phyloP scores from a whole-genome alignment of 148 eudicot species.

The Cornus florida region DNA sequence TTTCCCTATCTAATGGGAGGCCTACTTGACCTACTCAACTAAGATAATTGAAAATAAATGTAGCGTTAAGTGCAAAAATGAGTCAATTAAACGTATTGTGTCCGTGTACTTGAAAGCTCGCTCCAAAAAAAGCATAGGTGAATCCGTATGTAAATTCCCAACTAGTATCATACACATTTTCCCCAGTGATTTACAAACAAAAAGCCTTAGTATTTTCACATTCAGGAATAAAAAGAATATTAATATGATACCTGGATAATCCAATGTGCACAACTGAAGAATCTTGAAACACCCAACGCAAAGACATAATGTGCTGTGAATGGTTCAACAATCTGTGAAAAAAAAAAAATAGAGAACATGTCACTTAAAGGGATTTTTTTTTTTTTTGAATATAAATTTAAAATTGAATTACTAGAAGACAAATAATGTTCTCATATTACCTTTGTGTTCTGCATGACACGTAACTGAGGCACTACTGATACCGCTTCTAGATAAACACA shows the following conservation, averaged over 20 bases:
- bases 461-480: neutral
- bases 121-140: neutral
- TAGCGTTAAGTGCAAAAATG: too few relatives aligned
- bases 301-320: constrained; percentile 57
- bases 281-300: constrained; percentile 52
- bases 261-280: constrained; percentile 57
- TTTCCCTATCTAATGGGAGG: too few relatives aligned
- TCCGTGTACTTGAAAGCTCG: too few relatives aligned
- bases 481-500: neutral
- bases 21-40: too few relatives aligned
- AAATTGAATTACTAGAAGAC: neutral
- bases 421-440: neutral
- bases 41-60: too few relatives aligned
- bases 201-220: too few relatives aligned
- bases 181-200: neutral
- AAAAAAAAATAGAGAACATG: constrained; percentile 7
- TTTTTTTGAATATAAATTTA: too few relatives aligned
- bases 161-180: neutral
- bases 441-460: neutral
- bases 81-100: too few relatives aligned
- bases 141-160: neutral
- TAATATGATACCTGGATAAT: constrained; percentile 36
- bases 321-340: constrained; percentile 48
- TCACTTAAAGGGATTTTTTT: neutral
- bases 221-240: neutral